phyloP scores from a whole-genome alignment of 257 asterid species.

The Plectranthus barbatus region DNA sequence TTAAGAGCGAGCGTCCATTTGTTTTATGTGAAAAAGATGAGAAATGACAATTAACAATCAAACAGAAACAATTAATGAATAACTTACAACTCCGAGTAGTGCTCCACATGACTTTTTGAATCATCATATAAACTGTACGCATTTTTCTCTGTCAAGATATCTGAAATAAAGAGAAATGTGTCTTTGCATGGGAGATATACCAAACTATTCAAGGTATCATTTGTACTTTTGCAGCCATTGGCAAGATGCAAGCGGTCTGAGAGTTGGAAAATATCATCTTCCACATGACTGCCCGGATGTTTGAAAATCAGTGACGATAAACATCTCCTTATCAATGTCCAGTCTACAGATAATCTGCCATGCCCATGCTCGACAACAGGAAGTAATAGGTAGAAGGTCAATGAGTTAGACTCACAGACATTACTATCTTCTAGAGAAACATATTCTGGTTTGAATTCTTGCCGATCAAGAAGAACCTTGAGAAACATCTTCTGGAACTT shows the following conservation, averaged over 20 bases:
- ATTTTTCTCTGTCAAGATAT: constrained; percentile 39
- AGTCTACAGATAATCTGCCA: constrained; percentile 59
- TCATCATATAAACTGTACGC: constrained; percentile 46
- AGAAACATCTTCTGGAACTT: constrained; percentile 79
- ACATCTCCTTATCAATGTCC: constrained; percentile 63
- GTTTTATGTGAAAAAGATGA: constrained; percentile 2
- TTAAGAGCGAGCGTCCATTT: not conserved
- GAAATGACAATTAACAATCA: not conserved
- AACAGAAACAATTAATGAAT: constrained; percentile 9
- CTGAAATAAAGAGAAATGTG: constrained; percentile 69
- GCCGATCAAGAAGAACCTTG: constrained; percentile 73
- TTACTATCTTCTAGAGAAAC: constrained; percentile 46
- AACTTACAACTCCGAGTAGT: constrained; percentile 58
- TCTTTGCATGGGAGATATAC: constrained; percentile 74
- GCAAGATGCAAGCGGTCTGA: constrained; percentile 55
- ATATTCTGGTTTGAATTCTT: constrained; percentile 44
- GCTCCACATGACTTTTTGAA: constrained; percentile 53
- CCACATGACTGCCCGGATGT: constrained; percentile 21
- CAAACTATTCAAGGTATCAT: constrained; percentile 66
- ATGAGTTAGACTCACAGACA: constrained; percentile 26
- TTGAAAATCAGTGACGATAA: constrained; percentile 73
- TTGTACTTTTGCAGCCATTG: constrained; percentile 45
- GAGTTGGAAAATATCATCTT: constrained; percentile 23
- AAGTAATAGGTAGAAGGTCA: constrained; percentile 71
- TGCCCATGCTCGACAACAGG: constrained; percentile 43